Percentiles rank a stretch among this genome's conserved stretches.
These are phyloP conservation scores for Eucalyptus urophylla DNA, from an alignment of 345 rosid genomes.

Conservation along the genomic window DNA sequence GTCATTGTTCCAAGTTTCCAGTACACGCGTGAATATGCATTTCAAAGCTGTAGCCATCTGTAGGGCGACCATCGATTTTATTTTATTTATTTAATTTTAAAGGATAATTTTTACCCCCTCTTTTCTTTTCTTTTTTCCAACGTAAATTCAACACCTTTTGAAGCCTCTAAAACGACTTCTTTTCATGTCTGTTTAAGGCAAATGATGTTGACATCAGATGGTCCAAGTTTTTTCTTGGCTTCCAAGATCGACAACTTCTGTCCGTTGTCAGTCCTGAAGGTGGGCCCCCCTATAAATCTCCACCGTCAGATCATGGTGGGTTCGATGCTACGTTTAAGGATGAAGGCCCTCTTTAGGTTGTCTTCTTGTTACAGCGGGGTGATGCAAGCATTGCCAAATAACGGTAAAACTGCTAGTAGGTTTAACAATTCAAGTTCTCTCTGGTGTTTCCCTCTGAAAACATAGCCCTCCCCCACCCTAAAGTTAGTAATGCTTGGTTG, in stretches of 20 bases:
- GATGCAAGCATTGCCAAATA: background rate
- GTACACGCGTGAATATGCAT: constrained; percentile 5
- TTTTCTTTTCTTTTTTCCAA: background rate
- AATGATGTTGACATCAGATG: background rate
- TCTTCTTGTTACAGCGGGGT: background rate
- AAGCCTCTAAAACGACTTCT: background rate
- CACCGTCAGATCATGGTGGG: background rate
- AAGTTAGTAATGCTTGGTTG: background rate
- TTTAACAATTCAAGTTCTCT: background rate
- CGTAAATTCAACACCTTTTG: background rate
- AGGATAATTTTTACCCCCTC: background rate
- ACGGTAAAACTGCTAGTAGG: background rate
- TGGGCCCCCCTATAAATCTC: background rate
- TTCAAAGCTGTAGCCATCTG: background rate
- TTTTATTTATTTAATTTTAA: background rate
- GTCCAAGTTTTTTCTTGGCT: background rate
- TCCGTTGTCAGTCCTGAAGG: background rate
- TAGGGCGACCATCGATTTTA: background rate
- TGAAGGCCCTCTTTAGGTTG: background rate
- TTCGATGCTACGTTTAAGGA: background rate
- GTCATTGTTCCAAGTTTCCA: constrained; percentile 1
- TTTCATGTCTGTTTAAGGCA: background rate
- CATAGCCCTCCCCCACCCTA: background rate
- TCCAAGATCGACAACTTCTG: background rate
- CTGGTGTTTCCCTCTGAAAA: background rate